Evolutionary conservation across 2,329 filamentous ascomycete species (phyloP).

Genomic region (Paecilomyces sp.): DNA sequence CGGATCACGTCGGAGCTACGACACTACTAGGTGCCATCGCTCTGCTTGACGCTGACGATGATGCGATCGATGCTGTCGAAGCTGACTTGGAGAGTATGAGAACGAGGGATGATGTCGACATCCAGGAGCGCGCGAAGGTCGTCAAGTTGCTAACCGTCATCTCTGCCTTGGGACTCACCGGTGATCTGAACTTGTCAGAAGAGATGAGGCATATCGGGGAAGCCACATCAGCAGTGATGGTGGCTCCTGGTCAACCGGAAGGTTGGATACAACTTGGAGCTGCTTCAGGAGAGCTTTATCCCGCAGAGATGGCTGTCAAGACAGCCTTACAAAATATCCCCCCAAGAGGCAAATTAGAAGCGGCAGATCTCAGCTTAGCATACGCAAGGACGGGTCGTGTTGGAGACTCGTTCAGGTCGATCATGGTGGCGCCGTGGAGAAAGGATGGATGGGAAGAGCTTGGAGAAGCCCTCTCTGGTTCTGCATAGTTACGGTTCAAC

Average conservation of each 20-base stretch:
- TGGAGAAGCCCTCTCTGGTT: constrained; percentile 18
- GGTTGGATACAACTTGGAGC: constrained; percentile 74
- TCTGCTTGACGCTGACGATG: constrained; percentile 69
- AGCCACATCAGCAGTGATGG: constrained; percentile 69
- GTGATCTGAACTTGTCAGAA: constrained; percentile 31
- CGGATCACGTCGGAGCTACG: constrained; percentile 71
- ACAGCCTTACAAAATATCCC: constrained; percentile 71
- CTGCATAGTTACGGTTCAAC: constrained; percentile 7
- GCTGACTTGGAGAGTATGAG: constrained; percentile 69
- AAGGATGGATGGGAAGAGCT: constrained; percentile 54
- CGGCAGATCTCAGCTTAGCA: constrained; percentile 63
- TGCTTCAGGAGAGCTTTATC: constrained; percentile 45
- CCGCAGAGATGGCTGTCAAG: constrained; percentile 70
- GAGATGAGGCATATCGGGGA: constrained; percentile 53
- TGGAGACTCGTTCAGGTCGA: constrained; percentile 67
- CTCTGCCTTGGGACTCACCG: constrained; percentile 49
- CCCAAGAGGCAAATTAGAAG: constrained; percentile 60
- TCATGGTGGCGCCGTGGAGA: constrained; percentile 77
- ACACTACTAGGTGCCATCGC: constrained; percentile 79
- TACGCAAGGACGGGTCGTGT: constrained; percentile 66
- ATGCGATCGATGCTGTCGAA: constrained; percentile 71
- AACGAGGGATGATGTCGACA: constrained; percentile 56
- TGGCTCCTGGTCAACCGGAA: constrained; percentile 69
- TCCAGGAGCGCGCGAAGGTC: constrained; percentile 60
- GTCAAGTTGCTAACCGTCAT: constrained; percentile 71